Evolutionary conservation across 148 eudicot species (phyloP), one percentile per base, ranked within the genome.

Genomic region (Cornus suecica): DNA sequence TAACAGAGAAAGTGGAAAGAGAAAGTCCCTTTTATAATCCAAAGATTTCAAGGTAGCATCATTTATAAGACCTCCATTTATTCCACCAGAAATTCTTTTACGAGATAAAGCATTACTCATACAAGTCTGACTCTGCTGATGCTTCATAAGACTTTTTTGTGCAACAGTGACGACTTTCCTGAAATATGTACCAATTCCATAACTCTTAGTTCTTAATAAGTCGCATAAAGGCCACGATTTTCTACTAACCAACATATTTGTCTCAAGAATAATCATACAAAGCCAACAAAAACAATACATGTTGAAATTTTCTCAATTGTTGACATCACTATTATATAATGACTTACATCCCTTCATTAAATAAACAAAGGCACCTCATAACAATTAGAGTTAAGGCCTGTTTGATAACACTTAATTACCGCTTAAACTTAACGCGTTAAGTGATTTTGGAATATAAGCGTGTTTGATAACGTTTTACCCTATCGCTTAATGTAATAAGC

Each of bases 1-100:
- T 68, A 92, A 81, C 42, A 87, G 85, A 76, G 97, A 87, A 77
- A 89, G 82, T 10, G 91, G 89, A 77, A 89, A 85, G 64, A 88
- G 81, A 61, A 74, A 83, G 79, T 89, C 93, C 80, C 84, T 86
- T 77, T 80, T 89, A 34, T 81, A 83, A 72, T 87, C 85, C 77
- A 92, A 82, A 16, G 93, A 87, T 61, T 89, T 86, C 86, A 92
- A 80, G 16, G 90, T 87, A 71, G 82, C 79, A 68, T 89, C 94
- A 77, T 85, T 82, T 72, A 92, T 85, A 42, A 90, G 75, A 76
- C 87, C 89, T 79, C 89, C 97, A 83, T 80, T 87, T 23, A 81
- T 74, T 72, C 88, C 86, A 76, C 94, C 92, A 68, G 90, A 84
- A 74, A 86, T 87, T 83, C 84, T 86, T 80, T 82, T 90, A 20